Base-by-base conservation (phyloP, 495 filamentous ascomycete species). In the Bacidia rubella region DNA sequence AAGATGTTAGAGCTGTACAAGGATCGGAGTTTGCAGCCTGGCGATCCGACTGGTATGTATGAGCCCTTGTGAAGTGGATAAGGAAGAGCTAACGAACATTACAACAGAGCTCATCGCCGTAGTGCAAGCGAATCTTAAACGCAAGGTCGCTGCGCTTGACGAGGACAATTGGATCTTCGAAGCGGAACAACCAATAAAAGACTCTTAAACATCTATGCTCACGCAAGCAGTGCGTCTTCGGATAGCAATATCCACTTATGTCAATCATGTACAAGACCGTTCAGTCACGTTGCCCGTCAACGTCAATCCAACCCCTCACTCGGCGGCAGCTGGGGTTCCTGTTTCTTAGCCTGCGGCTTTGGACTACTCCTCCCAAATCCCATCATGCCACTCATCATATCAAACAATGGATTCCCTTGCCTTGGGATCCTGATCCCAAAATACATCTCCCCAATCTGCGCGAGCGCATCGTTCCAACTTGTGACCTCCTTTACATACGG, bases 341-440 rank as follows among this genome's bases (percentile, higher is more conserved):
- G 74, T 52, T 60, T 70, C 64, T 70, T 76, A 26, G 64, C 56
- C 54, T 68, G 66, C 54, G 63, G 57, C 45, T 56, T 64, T 47
- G 56, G 59, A 69, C 61, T 63, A 66, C 67, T 76, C 22, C 69
- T 68, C 5, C 78, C 79, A 48, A 87, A 88, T 5, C 88, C 87
- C 64, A 96, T 81, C 76, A 99, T 80, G 56, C 78, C 85, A 2
- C 89, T 86, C 89, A 97, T 94, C 88, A 99, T 97, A 60, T 97
- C 93, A 60, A 97, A 75, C 58, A 97, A 64, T 7, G 88, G 89
- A 63, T 95, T 96, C 40, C 81, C 81, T 68, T 90, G 86, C 47
- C 82, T 74, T 25, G 87, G 90, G 56, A 89, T 79, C 73, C 83
- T 83, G 62, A 99, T 95, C n/a, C 78, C 81, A 65, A 97, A 99